Evolutionary conservation across 2,329 filamentous ascomycete species (phyloP).

Genomic region (Colletotrichum tropicale): DNA sequence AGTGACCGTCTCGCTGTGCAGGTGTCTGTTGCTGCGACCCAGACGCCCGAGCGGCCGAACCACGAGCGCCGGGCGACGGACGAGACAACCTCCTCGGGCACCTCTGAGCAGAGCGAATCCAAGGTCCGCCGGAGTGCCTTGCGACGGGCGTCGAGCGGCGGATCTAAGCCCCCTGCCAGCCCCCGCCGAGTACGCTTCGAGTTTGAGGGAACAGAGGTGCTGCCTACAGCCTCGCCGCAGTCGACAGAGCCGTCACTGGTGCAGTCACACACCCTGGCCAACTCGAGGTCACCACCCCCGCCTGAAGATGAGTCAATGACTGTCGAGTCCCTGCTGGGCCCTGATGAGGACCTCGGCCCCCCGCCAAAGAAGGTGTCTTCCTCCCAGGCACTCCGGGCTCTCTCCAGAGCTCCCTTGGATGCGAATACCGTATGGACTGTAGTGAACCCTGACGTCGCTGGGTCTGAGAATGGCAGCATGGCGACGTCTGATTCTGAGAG

Average conservation of each 20-base stretch:
- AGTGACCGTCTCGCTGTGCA: not conserved
- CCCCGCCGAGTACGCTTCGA: conserved; percentile 69
- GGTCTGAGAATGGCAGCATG: conserved; percentile 10
- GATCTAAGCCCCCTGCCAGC: conserved; percentile 52
- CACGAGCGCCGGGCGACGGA: conserved; percentile 47
- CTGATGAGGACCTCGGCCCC: conserved; percentile 42
- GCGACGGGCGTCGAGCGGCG: conserved; percentile 55
- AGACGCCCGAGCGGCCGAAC: conserved; percentile 31
- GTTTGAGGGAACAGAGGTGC: conserved; percentile 63
- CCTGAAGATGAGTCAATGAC: conserved; percentile 28
- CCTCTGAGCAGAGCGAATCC: conserved; percentile 57
- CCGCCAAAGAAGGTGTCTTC: conserved; percentile 60
- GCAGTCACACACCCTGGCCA: conserved; percentile 26
- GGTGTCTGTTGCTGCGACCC: conserved; percentile 11
- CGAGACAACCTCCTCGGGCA: conserved; percentile 53
- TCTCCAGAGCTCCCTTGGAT: conserved; percentile 56
- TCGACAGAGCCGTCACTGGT: conserved; percentile 35
- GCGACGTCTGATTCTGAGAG: conserved; percentile 9
- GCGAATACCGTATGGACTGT: conserved; percentile 58
- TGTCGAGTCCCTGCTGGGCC: conserved; percentile 36
- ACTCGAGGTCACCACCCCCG: conserved; percentile 25
- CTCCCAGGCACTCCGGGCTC: conserved; percentile 56
- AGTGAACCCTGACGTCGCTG: conserved; percentile 34
- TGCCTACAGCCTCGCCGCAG: conserved; percentile 63
- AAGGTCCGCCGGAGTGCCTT: conserved; percentile 60